Evolutionary conservation across 331 rosid genomes (phyloP).

Genomic region (Saraca asoca): DNA sequence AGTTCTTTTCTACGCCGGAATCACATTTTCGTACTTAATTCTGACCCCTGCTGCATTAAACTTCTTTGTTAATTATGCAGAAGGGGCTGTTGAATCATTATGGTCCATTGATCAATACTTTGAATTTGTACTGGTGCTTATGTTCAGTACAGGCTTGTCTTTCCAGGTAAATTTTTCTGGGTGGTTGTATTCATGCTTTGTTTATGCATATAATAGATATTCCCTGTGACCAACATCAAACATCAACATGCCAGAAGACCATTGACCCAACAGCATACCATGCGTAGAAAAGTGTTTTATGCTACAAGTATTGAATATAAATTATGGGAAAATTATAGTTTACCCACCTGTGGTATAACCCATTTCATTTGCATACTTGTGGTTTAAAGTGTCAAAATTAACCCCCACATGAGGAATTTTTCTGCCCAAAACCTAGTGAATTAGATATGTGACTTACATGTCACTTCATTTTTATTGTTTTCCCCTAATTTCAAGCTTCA

Average conservation of each 20-base stretch:
- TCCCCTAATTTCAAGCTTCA: too few species aligned
- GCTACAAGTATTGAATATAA: too few species aligned
- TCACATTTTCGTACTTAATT: constrained; percentile 77
- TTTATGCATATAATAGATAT: background rate
- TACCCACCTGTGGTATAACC: too few species aligned
- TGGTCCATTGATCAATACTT: constrained; percentile 99
- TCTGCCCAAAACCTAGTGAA: too few species aligned
- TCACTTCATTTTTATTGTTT: too few species aligned
- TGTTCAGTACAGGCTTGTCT: constrained; percentile 98
- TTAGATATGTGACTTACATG: too few species aligned
- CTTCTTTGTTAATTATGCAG: constrained; percentile 83
- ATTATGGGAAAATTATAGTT: too few species aligned
- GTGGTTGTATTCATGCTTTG: constrained; percentile 1
- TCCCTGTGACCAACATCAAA: constrained; percentile 8
- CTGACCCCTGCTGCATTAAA: constrained; percentile 90
- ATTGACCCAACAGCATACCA: constrained; percentile 2
- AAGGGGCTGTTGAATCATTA: constrained; percentile 91
- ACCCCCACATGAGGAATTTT: too few species aligned
- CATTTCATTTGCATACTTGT: too few species aligned
- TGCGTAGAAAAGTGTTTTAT: background rate
- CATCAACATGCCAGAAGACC: background rate
- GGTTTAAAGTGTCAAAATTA: too few species aligned
- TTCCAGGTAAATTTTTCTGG: constrained; percentile 70
- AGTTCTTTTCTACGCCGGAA: constrained; percentile 86
- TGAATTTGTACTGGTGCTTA: constrained; percentile 88